Base-by-base conservation (phyloP, 345 rosid genomes). In the Reutealis trisperma region DNA sequence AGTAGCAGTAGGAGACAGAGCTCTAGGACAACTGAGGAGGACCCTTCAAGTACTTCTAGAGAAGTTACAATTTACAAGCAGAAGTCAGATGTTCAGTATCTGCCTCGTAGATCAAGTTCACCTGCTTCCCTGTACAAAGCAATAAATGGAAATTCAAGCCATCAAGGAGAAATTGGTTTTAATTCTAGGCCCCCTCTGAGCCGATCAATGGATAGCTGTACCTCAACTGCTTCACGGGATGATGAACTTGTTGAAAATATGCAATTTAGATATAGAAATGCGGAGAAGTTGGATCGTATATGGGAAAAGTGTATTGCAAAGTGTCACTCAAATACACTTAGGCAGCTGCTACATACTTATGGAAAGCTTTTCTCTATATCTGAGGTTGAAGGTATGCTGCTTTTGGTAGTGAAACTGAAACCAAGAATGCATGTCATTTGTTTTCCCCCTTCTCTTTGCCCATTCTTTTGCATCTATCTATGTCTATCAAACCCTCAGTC, bases 271-370 rank as follows among this genome's bases (percentile, higher is more conserved):
- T 80, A 70, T 65, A 85, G 83, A 82, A 86, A 87, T 72, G 85
- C 88, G 37, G 91, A 90, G 62, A 91, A 89, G 81, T 88, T 96
- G 63, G 87, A 85, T 42, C 80, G 72, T 44, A 87, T 96, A 32
- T 96, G 99, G 99, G 87, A 78, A 54, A 90, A 84, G 72, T 92
- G 97, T 81, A 91, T 96, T 77, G 92, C 87, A 73, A 92, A 80
- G 83, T 96, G 99, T 78, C 98, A 96, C 83, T 96, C 98, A 13
- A 93, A 89, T 85, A 93, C 98, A 67, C 78, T 96, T 75, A 88
- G 90, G 84, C 94, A 89, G 84, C 87, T 96, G n/a, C 89, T 96
- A 58, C 89, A 72, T 83, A 83, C 87, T 62, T 88, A 96, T 80
- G 94, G 93, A 79, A 93, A 85, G 86, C 96, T 96, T 79, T 82